A percentile compares a stretch with the other conserved stretches of the same genome.
Conservation (phyloP, 2,329 filamentous ascomycete species). For the Magnaporthiopsis rhizophila region DNA sequence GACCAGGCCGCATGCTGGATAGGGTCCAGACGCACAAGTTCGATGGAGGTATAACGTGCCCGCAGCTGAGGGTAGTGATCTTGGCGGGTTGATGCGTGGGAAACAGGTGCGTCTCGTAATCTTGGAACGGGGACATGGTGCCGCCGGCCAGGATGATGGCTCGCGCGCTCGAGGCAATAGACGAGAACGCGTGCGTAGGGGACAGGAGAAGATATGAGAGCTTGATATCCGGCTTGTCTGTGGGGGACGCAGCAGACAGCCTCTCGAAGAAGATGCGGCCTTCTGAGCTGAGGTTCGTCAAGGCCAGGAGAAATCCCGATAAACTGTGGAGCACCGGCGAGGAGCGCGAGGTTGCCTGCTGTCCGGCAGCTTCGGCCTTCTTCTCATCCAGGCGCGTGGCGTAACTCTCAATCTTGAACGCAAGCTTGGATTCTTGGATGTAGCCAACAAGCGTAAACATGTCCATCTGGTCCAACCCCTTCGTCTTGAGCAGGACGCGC, state of each 20-base stretch:
- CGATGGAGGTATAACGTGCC: conserved; percentile 79
- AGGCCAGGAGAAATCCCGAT: conserved; percentile 60
- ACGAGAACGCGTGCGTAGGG: conserved; percentile 82
- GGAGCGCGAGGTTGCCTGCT: conserved; percentile 36
- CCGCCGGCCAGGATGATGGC: conserved; percentile 88
- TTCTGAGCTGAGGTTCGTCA: conserved; percentile 77
- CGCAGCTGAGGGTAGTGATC: conserved; percentile 80
- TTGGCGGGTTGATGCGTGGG: conserved; percentile 57
- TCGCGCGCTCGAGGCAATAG: conserved; percentile 74
- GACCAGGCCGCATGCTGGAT: conserved; percentile 29
- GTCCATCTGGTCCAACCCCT: conserved; percentile 92
- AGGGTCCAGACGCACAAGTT: conserved; percentile 77
- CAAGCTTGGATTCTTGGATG: conserved; percentile 84
- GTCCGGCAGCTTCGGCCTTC: conserved; percentile 19
- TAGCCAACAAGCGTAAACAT: conserved; percentile 82
- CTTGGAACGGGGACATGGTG: conserved; percentile 94
- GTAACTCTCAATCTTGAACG: conserved; percentile 91
- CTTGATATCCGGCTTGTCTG: conserved; percentile 36
- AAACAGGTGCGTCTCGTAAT: conserved; percentile 82
- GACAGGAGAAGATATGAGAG: conserved; percentile 86
- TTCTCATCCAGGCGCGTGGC: conserved; percentile 52
- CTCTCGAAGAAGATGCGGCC: conserved; percentile 59
- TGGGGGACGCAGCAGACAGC: conserved; percentile 15
- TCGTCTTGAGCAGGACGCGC: conserved; percentile 66
- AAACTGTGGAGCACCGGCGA: conserved; percentile 47